Base-by-base conservation (phyloP, 2,329 filamentous ascomycete genomes). In the Aspergillus udagawae region DNA sequence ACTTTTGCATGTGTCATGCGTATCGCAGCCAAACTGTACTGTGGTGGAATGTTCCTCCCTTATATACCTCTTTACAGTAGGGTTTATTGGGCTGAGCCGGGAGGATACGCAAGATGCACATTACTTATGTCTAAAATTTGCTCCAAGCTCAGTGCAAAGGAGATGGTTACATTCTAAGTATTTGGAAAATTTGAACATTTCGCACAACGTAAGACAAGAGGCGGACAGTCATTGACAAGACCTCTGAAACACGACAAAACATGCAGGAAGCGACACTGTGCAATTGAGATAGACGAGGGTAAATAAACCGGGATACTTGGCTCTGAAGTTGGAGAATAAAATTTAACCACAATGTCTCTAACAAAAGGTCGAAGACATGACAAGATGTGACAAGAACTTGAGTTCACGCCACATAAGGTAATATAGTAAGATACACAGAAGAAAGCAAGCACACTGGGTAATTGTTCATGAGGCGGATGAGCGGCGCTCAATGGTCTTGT, bases 351-450 rank as follows among this genome's bases (percentile, higher is more conserved):
- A 65, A 54, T 49, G 49, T 45, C 60, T 53, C 60, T 54, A 62
- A 45, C 51, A 63, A 55, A 54, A 55, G 58, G 57, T 55, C 54
- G 58, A 61, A 57, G 55, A 57, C 61, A 47, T 42, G 55, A 58
- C 28, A 59, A 62, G 14, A 65, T 63, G 61, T 66, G 65, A 67
- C 63, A 60, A 63, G 62, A 59, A 63, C 58, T 63, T 52, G 60
- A 61, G 63, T 61, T 61, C 61, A 65, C 63, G 63, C 62, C 65
- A 68, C 67, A 65, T 63, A 61, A 60, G 62, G 61, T 58, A 62
- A 67, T 62, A 69, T 67, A 63, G 65, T 71, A 72, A 72, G 68
- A 72, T 73, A 73, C 70, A 73, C 61, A 67, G 68, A 70, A 69
- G 60, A 66, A 71, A 67, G 60, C 59, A 63, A 67, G 60, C 65